Base-by-base conservation (phyloP, 169 alveolate genomes). In the Plasmodium chabaudi region DNA sequence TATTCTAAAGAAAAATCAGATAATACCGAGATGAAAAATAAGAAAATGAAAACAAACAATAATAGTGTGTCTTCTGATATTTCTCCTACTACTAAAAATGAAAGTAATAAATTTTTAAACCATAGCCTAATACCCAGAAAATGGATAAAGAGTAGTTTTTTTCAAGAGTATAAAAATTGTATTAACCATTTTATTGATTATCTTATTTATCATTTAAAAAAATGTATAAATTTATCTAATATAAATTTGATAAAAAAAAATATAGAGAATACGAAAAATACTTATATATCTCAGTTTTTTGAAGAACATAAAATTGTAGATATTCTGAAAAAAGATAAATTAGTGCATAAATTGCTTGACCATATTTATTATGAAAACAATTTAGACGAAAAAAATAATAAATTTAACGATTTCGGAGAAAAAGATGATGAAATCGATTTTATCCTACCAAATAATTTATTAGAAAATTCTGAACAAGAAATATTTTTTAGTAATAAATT, bases 281-380 rank as follows among this genome's bases (percentile, higher is more conserved):
- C 72, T 12, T 86, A 69, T 46, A 47, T 86, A n/a, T 86, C 91
- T 19, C 72, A 86, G 44, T 86, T 86, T 72, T 86, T 86, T 47
- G 87, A 86, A 63, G 67, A 69, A 39, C 47, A 86, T 17, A 70
- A 72, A 47, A 70, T 86, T 25, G 67, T 59, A n/a, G 91, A 68
- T 19, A 13, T 86, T 5, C 3, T 44, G 64, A 70, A 59, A 53
- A 86, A 59, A 34, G 91, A 86, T 21, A 86, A 86, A 42, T 51
- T 86, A 44, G 27, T 86, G 9, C 25, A 44, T 19, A 86, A 55
- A 23, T 34, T 27, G 4, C 25, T 65, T 10, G 82, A 39, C 49
- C 21, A 79, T 67, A 53, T 79, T 47, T 67, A 67, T 27, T 25
- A 53, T 23, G 10, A 21, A 15, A 7, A 15, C 4, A 4, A 5